Evolutionary conservation across 2,329 filamentous ascomycete genomes (phyloP), one percentile per base, ranked within the genome.

Genomic region (Xylariales sp.): DNA sequence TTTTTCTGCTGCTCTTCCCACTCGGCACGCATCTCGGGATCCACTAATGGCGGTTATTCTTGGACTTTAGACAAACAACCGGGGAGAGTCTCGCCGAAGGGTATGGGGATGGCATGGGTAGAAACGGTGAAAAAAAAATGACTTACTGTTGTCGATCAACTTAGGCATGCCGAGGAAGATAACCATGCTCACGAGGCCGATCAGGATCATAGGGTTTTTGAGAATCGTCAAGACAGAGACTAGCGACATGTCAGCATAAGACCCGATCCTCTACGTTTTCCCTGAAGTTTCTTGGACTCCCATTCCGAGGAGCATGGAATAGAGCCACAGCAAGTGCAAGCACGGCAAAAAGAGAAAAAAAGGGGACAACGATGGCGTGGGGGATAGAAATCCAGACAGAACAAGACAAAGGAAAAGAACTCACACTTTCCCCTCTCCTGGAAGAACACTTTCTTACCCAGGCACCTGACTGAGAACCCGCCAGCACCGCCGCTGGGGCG

Each of bases 201-300:
- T 84, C 43, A 98, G 74, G 47, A 97, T 96, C 89, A 97, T 97
- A 4, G 93, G 93, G 58, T 88, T 95, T 70, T 93, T 93, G 53
- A 96, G 71, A 40, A 96, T 81, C 41, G 77, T 78, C 40, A 96
- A 56, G n/a, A 90, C 73, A 14, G 83, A 88, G 66, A 91, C 85
- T 88, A 12, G 8, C 16, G 28, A 14, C 24, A 19, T 4, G 14
- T 14, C 11, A 16, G 16, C 20, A 19, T 19, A 5, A 17, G 13
- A 8, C 24, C n/a, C 29, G 12, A 14, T n/a, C 18, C 7, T 29
- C 36, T n/a, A 14, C 20, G 7, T 15, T 15, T 18, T n/a, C n/a
- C 33, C 4, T 14, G 11, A 15, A n/a, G 8, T 5, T 11, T 15
- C 20, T 11, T 5, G 11, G 4, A 5, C 6, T n/a, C n/a, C n/a